These are phyloP conservation scores for Poronia punctata DNA, from an alignment of 495 filamentous ascomycete genomes.

Conservation along the genomic window DNA sequence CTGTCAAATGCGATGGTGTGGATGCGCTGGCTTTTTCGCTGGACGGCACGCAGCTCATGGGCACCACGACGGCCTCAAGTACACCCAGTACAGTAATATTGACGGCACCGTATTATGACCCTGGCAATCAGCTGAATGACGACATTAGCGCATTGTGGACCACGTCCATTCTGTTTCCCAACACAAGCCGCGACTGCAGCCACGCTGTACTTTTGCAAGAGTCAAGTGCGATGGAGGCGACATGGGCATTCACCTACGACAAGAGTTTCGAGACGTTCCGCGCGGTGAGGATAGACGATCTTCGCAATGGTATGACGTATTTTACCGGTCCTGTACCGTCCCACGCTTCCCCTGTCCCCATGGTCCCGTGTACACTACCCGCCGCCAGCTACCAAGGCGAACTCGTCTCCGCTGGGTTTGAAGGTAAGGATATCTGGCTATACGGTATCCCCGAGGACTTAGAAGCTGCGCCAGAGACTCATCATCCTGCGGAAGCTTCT, in stretches of 20 bases:
- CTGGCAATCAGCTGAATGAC: constrained; percentile 50
- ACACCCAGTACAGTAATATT: constrained; percentile 69
- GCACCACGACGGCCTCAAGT: constrained; percentile 59
- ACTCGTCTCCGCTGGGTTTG: constrained; percentile 69
- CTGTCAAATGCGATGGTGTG: constrained; percentile 73
- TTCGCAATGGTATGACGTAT: constrained; percentile 70
- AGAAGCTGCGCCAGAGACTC: constrained; percentile 44
- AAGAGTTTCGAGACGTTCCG: constrained; percentile 68
- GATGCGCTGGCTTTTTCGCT: constrained; percentile 75
- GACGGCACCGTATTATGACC: constrained; percentile 72
- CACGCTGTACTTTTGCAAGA: constrained; percentile 68
- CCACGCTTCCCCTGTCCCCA: constrained; percentile 32
- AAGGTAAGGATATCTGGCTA: constrained; percentile 66
- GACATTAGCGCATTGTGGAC: constrained; percentile 77
- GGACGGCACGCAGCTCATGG: constrained; percentile 79
- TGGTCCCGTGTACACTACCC: constrained; percentile 62
- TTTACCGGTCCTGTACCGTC: constrained; percentile 64
- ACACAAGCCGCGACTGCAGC: constrained; percentile 65
- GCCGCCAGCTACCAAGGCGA: constrained; percentile 61
- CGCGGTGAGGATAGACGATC: constrained; percentile 65
- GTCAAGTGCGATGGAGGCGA: constrained; percentile 62
- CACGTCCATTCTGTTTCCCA: constrained; percentile 80
- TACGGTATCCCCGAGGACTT: constrained; percentile 74
- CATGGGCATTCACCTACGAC: constrained; percentile 77
- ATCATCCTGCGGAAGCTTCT: constrained; percentile 23